Conservation (phyloP, 2,329 filamentous ascomycete genomes). For the Chalaropsis thielavioides region DNA sequence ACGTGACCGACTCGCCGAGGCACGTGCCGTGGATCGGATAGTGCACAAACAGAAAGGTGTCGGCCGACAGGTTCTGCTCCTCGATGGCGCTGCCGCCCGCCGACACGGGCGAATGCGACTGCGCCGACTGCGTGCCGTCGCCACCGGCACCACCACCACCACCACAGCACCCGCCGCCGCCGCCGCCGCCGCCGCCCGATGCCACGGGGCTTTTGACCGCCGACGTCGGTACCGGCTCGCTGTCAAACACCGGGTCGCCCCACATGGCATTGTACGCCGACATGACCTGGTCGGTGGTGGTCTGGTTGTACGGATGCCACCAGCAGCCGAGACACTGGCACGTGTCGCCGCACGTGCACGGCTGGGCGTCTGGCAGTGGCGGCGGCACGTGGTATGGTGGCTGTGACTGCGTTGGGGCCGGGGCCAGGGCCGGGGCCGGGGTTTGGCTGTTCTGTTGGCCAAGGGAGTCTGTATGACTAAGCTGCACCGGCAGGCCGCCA, state of each 20-base stretch:
- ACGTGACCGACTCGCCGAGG: constrained; percentile 35
- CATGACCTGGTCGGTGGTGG: constrained; percentile 40
- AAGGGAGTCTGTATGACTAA: not conserved
- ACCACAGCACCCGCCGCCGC: not conserved
- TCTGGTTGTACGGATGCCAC: constrained; percentile 52
- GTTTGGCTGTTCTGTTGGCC: not conserved
- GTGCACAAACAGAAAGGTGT: constrained; percentile 46
- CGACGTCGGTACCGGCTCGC: constrained; percentile 1
- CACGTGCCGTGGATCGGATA: constrained; percentile 35
- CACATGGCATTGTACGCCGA: constrained; percentile 33
- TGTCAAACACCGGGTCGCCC: constrained; percentile 23
- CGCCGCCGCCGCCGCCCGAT: not conserved
- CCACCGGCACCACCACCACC: not conserved
- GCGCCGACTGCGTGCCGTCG: not conserved
- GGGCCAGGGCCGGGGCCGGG: too few species aligned
- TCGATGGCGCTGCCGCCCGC: constrained; percentile 25
- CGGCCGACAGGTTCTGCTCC: constrained; percentile 36
- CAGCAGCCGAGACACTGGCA: constrained; percentile 56
- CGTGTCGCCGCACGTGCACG: constrained; percentile 48
- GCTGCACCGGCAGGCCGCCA: not conserved
- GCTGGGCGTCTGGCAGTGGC: constrained; percentile 27
- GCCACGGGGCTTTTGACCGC: constrained; percentile 22
- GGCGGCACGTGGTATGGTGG: constrained; percentile 13
- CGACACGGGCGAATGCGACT: not conserved
- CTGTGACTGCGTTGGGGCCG: not conserved